Base-by-base conservation (phyloP, 768 basidiomycete species). In the Pleurotus pulmonarius region DNA sequence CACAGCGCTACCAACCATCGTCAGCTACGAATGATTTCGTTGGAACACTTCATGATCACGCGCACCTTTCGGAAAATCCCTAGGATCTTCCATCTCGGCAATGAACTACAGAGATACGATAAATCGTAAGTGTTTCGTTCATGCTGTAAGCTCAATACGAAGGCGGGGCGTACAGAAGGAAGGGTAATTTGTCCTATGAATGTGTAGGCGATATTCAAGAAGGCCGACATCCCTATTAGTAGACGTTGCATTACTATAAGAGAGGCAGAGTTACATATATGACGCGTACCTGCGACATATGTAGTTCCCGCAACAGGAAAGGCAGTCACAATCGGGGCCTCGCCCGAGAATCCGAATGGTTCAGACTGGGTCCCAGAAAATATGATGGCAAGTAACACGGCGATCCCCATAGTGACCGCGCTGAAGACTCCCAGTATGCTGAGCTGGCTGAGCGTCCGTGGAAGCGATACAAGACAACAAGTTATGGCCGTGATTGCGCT, bases 71-170 rank as follows among this genome's bases (percentile, higher is more conserved):
- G 75, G 75, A 61, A 79, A 77, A 56, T 77, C 75, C 48, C 68
- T 73, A 4, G 77, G 77, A 26, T 79, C 71, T 60, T 74, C 71
- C 76, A 78, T 77, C 57, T 78, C 76, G 3, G 77, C 75, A 55
- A 77, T 78, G 59, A 78, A 76, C 68, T 70, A 58, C n/a, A n/a
- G n/a, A n/a, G n/a, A n/a, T n/a, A n/a, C n/a, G n/a, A n/a, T n/a
- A n/a, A n/a, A n/a, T n/a, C n/a, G n/a, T n/a, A n/a, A n/a, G 24
- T 37, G 16, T 5, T 12, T 11, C 48, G 29, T 13, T 49, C 18
- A 25, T 3, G 41, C 4, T 3, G 11, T 12, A 22, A 44, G 41
- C 41, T 2, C 48, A 9, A 25, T n/a, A n/a, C n/a, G n/a, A n/a
- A n/a, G 49, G 29, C 16, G 11, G 56, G 9, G 53, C 68, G 37